Percentiles rank a stretch among this genome's conserved stretches.
These are phyloP conservation scores for Heimioporus sp. DNA, from an alignment of 768 basidiomycete species.

Conservation along the genomic window DNA sequence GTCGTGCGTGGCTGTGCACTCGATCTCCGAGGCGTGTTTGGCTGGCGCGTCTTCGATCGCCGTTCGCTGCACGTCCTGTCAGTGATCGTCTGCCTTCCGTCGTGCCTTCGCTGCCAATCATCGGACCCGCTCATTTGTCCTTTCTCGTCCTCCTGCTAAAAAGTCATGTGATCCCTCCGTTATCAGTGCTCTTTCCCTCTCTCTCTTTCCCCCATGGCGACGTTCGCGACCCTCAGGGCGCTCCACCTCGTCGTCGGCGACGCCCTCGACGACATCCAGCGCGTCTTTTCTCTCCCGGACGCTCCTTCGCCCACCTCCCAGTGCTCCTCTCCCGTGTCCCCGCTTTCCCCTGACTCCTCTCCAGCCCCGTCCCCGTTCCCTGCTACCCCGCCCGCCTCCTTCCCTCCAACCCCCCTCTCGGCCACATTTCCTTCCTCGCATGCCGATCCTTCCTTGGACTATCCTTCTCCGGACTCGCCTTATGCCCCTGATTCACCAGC, in stretches of 20 bases:
- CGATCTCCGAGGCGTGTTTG: no score
- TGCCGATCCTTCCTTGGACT: conserved; percentile 35
- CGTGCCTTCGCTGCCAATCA: neutral
- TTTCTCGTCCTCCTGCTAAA: neutral
- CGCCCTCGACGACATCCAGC: conserved; percentile 67
- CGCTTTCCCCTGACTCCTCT: conserved; percentile 24
- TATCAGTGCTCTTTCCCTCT: no score
- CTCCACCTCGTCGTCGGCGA: conserved; percentile 66
- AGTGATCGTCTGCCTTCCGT: neutral
- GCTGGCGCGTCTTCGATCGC: conserved; percentile 3
- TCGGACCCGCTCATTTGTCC: neutral
- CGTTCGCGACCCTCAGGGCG: conserved; percentile 61
- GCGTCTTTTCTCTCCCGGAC: conserved; percentile 40
- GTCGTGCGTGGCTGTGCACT: no score
- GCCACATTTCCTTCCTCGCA: conserved; percentile 17
- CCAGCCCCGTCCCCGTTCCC: conserved; percentile 24
- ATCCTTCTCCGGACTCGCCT: conserved; percentile 54
- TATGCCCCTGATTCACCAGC: conserved; percentile 44
- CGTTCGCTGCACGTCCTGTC: conserved; percentile 15
- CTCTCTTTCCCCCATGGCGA: conserved; percentile 31
- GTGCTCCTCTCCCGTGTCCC: conserved; percentile 16
- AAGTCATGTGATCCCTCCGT: neutral
- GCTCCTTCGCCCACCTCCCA: conserved; percentile 14
- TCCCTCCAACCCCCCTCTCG: conserved; percentile 31
- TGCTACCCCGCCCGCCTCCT: conserved; percentile 24